Conservation (phyloP, 257 asterid species). For the Ilex aquifolium region DNA sequence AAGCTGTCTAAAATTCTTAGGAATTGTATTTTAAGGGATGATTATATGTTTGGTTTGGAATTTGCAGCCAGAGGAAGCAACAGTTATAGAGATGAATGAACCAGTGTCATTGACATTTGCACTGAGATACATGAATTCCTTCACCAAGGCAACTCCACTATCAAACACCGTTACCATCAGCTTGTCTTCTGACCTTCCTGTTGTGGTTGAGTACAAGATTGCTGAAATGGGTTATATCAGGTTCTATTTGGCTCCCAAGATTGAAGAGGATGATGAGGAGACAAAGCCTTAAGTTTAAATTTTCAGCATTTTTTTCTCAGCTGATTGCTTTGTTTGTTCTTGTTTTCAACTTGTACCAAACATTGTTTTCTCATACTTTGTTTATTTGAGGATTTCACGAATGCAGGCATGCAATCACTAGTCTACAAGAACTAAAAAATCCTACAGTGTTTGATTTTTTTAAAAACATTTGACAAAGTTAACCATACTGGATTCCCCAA, state of each 20-base stretch:
- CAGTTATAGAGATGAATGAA: slow-evolving; percentile 77
- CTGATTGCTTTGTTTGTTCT: too few species aligned
- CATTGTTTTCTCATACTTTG: too few species aligned
- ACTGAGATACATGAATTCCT: slow-evolving; percentile 71
- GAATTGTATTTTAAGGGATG: neutral
- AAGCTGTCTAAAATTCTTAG: too few species aligned
- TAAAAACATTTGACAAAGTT: too few species aligned
- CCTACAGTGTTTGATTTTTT: too few species aligned
- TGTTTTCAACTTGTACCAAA: too few species aligned
- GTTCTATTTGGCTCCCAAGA: slow-evolving; percentile 81
- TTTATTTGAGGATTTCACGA: too few species aligned
- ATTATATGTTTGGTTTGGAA: neutral
- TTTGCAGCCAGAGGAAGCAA: slow-evolving; percentile 78
- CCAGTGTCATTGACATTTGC: slow-evolving; percentile 81
- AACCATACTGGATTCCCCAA: too few species aligned
- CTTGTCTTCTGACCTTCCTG: slow-evolving; percentile 80
- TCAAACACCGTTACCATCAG: slow-evolving; percentile 70
- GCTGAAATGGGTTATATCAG: slow-evolving; percentile 92
- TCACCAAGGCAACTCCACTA: slow-evolving; percentile 70
- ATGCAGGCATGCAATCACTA: too few species aligned
- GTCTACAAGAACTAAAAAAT: too few species aligned
- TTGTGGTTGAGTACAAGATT: slow-evolving; percentile 87
- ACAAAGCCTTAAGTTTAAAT: slow-evolving; percentile 37
- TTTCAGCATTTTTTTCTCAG: neutral
- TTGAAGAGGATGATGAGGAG: slow-evolving; percentile 84